A percentile compares a stretch with the other conserved stretches of the same genome.
Evolutionary conservation across 768 basidiomycete genomes (phyloP).

Genomic region (Clitopilus passeckerianus): DNA sequence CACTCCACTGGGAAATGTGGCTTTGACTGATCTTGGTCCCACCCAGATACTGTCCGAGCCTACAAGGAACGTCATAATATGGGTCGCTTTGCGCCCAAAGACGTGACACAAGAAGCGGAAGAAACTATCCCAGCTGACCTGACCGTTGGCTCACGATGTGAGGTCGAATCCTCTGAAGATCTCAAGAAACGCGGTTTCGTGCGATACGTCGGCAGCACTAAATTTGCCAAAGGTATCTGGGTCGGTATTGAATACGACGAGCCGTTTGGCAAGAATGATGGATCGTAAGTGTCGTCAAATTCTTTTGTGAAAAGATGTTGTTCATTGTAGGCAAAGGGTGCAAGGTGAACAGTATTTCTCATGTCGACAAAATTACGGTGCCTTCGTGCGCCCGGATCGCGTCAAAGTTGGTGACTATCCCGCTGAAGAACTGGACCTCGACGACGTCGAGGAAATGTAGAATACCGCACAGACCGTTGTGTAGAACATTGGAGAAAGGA

Average conservation of each 20-base stretch:
- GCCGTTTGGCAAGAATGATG: conserved; percentile 93
- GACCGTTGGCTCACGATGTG: conserved; percentile 69
- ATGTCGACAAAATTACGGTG: conserved; percentile 72
- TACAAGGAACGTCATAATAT: conserved; percentile 86
- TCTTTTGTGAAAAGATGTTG: background rate
- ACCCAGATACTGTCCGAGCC: conserved; percentile 80
- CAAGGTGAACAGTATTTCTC: conserved; percentile 84
- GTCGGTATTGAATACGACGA: conserved; percentile 95
- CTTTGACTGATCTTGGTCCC: background rate
- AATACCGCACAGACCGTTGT: background rate
- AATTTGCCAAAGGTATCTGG: conserved; percentile 77
- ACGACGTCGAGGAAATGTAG: conserved; percentile 31
- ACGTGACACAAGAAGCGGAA: conserved; percentile 20
- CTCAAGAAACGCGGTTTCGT: conserved; percentile 80
- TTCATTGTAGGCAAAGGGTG: conserved; percentile 43
- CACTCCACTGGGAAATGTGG: background rate
- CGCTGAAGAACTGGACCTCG: conserved; percentile 70
- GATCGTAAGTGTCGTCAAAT: conserved; percentile 59
- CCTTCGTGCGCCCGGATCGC: conserved; percentile 82
- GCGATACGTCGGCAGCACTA: conserved; percentile 77
- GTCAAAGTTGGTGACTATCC: conserved; percentile 85
- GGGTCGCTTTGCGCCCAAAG: conserved; percentile 75
- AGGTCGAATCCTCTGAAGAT: conserved; percentile 71
- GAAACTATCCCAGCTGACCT: conserved; percentile 39
- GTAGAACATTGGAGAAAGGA: conserved; percentile 29